Conservation (phyloP, 2,329 filamentous ascomycete species). For the Bertia moriformis region DNA sequence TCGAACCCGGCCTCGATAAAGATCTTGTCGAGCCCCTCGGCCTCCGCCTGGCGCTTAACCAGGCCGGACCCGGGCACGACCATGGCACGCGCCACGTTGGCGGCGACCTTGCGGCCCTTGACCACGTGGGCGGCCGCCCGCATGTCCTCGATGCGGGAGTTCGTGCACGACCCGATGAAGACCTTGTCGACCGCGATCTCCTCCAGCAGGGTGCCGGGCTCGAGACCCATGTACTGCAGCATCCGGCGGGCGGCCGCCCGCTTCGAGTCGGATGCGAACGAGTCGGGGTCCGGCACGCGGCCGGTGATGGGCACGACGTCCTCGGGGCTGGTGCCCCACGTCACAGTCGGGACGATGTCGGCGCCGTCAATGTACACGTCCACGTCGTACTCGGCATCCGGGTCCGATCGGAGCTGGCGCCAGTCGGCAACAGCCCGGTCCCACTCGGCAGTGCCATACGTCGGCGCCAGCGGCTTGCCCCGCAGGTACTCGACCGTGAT, state of each 20-base stretch:
- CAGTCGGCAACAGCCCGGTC: conserved; percentile 78
- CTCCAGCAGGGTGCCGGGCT: conserved; percentile 73
- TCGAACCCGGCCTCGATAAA: conserved; percentile 88
- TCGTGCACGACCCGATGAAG: conserved; percentile 96
- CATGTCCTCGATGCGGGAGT: conserved; percentile 90
- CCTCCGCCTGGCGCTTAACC: conserved; percentile 81
- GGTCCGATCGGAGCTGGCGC: conserved; percentile 71
- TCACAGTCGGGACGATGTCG: conserved; percentile 84
- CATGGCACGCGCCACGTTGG: conserved; percentile 86
- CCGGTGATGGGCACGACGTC: conserved; percentile 88
- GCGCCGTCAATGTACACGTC: conserved; percentile 82
- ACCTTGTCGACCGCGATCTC: conserved; percentile 90
- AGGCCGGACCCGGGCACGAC: conserved; percentile 90
- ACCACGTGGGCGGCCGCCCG: conserved; percentile 75
- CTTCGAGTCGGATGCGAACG: conserved; percentile 66
- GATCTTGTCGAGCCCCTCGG: conserved; percentile 83
- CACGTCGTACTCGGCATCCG: conserved; percentile 73
- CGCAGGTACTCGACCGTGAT: conserved; percentile 91
- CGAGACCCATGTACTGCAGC: conserved; percentile 92
- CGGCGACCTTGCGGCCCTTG: conserved; percentile 71
- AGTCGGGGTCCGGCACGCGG: conserved; percentile 76
- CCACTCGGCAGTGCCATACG: conserved; percentile 75
- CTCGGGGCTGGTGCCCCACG: conserved; percentile 94
- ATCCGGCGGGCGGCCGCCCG: conserved; percentile 67
- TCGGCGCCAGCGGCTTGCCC: conserved; percentile 75